A percentile compares a stretch with the other conserved stretches of the same genome.
Conservation (phyloP, 176 grass and related monocot genomes). For the Areca catechu region DNA sequence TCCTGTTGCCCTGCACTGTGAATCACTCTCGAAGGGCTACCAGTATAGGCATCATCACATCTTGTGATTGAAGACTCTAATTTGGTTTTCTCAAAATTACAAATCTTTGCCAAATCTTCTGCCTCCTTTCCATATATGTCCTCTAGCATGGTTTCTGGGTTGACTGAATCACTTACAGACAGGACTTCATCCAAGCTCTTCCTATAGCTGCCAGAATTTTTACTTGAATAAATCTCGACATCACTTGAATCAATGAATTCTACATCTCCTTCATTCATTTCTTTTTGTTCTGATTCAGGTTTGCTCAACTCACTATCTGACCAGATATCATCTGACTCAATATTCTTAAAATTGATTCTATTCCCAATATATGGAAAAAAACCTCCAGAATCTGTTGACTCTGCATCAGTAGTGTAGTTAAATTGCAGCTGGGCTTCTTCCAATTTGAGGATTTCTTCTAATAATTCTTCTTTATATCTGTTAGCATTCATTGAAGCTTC, state of each 20-base stretch:
- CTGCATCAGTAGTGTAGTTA: slow-evolving; percentile 3
- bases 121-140: slow-evolving; percentile 10
- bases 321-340: slow-evolving; percentile 1
- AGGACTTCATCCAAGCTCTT: neutral
- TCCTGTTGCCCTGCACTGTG: neutral
- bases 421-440: slow-evolving; percentile 17
- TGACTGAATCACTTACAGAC: neutral
- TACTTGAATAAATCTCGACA: neutral
- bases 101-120: neutral
- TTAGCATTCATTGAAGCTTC: slow-evolving; percentile 12
- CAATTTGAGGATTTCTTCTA: slow-evolving; percentile 32
- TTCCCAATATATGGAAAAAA: neutral
- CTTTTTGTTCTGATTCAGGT: slow-evolving; percentile 3
- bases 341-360: neutral
- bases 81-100: too few species aligned
- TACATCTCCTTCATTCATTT: slow-evolving; percentile 1
- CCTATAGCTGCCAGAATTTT: neutral
- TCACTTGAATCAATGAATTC: slow-evolving; percentile 4
- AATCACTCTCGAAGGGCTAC: too few species aligned
- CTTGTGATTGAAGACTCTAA: too few species aligned
- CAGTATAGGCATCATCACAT: too few species aligned
- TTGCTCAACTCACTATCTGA: neutral
- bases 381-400: slow-evolving; percentile 3
- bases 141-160: slow-evolving; percentile 1
- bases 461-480: slow-evolving; percentile 31